These are phyloP conservation scores for Metarhizium brunneum DNA, from an alignment of 2,329 filamentous ascomycete species.

Conservation along the genomic window DNA sequence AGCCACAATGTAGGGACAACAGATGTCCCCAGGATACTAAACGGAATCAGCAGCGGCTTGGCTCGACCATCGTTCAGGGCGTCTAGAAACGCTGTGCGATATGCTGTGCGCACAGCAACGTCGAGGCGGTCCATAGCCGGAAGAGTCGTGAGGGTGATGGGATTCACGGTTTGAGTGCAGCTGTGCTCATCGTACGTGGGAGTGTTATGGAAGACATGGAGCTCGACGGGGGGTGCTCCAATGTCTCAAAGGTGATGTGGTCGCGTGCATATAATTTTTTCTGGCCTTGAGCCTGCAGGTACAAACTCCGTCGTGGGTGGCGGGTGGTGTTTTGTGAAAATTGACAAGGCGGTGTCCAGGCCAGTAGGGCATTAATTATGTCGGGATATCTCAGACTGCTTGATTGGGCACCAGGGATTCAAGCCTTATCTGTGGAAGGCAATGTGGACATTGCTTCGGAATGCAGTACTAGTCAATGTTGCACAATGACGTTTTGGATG, in stretches of 20 bases:
- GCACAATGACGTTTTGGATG: too few species aligned
- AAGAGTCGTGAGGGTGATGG: neutral
- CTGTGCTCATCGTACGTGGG: neutral
- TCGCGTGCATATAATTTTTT: neutral
- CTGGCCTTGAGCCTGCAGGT: too few species aligned
- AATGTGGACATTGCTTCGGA: too few species aligned
- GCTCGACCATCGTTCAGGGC: conserved; percentile 28
- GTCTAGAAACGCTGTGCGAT: conserved; percentile 27
- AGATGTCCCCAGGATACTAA: conserved; percentile 36
- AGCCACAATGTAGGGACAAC: conserved; percentile 46
- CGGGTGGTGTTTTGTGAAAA: too few species aligned
- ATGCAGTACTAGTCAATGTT: too few species aligned
- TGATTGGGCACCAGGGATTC: too few species aligned
- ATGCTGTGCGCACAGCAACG: conserved; percentile 19
- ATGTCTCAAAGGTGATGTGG: neutral
- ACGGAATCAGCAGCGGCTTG: conserved; percentile 43
- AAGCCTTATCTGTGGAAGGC: too few species aligned
- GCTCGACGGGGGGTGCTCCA: neutral
- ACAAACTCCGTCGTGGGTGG: too few species aligned
- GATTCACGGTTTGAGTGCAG: neutral
- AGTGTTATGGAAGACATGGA: neutral
- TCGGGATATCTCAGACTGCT: too few species aligned
- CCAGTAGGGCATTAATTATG: too few species aligned
- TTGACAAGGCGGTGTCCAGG: too few species aligned
- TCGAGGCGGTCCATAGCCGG: conserved; percentile 12